Conservation (phyloP, 495 filamentous ascomycete species). For the Amphirosellinia nigrospora region DNA sequence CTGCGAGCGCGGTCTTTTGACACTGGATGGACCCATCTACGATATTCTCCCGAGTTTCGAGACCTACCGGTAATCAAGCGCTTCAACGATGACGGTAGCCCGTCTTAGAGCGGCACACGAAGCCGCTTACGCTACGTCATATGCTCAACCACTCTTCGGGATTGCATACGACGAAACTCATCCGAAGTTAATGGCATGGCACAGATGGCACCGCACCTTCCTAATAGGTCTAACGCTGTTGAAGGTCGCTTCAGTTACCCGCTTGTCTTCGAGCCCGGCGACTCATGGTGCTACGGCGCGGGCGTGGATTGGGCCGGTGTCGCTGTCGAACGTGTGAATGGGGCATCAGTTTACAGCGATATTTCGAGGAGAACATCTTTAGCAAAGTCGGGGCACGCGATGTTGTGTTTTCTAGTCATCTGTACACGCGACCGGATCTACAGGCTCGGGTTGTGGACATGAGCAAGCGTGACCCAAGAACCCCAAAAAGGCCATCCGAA, state of each 20-base stretch:
- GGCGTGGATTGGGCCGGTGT: constrained; percentile 59
- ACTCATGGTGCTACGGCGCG: constrained; percentile 54
- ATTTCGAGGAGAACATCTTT: constrained; percentile 55
- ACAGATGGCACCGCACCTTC: constrained; percentile 25
- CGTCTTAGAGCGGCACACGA: constrained; percentile 15
- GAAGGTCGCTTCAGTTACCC: constrained; percentile 45
- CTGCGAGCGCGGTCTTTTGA: constrained; percentile 25
- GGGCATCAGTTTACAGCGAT: constrained; percentile 46
- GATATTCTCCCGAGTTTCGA: constrained; percentile 24
- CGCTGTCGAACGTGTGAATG: constrained; percentile 25
- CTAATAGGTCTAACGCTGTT: constrained; percentile 23
- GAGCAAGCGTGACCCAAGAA: constrained; percentile 23
- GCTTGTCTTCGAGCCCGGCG: constrained; percentile 55
- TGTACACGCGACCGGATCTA: constrained; percentile 22
- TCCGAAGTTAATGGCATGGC: constrained; percentile 29
- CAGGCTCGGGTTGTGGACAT: constrained; percentile 21
- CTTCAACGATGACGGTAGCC: constrained; percentile 22
- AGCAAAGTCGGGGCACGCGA: constrained; percentile 50
- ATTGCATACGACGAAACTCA: constrained; percentile 28
- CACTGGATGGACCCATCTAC: constrained; percentile 27
- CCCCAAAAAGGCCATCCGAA: constrained; percentile 8
- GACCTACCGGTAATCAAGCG: constrained; percentile 15
- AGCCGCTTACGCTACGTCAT: constrained; percentile 29
- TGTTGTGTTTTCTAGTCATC: constrained; percentile 38
- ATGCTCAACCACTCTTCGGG: constrained; percentile 31